These are phyloP conservation scores for Marsdenia floribunda DNA, from an alignment of 257 asterid genomes.

Conservation along the genomic window DNA sequence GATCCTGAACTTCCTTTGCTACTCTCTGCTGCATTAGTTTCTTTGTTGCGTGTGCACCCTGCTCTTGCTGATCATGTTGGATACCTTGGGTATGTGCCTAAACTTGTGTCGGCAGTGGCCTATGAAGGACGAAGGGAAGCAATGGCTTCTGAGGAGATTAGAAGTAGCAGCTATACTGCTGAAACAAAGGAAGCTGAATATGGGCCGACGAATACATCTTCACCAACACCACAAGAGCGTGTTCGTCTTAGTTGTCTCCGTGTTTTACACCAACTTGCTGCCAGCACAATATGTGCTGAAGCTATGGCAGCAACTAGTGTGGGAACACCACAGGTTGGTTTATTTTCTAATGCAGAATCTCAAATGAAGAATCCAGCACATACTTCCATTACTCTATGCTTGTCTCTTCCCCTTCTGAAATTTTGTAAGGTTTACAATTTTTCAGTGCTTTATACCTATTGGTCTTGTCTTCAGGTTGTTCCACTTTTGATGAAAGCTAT, in stretches of 20 bases:
- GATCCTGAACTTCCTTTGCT: constrained; percentile 95
- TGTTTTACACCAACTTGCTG: constrained; percentile 96
- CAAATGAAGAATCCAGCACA: neutral
- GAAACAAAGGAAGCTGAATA: constrained; percentile 55
- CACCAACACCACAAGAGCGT: constrained; percentile 85
- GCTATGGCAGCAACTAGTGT: constrained; percentile 99
- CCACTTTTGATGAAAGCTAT: constrained; percentile 98
- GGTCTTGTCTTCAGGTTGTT: constrained; percentile 62
- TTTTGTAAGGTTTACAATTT: neutral
- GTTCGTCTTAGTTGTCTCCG: constrained; percentile 98
- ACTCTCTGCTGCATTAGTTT: constrained; percentile 93
- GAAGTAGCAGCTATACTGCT: constrained; percentile 20
- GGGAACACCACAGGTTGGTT: constrained; percentile 86
- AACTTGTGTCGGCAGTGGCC: constrained; percentile 93
- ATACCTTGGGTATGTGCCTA: constrained; percentile 92
- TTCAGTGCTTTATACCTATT: constrained; percentile 21
- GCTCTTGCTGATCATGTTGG: constrained; percentile 99
- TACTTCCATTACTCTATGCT: neutral
- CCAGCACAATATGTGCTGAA: constrained; percentile 97
- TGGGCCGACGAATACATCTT: constrained; percentile 39
- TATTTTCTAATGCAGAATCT: constrained; percentile 1
- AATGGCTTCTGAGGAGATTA: constrained; percentile 63
- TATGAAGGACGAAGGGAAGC: constrained; percentile 91
- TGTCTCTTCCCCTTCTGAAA: neutral
- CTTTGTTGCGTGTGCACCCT: constrained; percentile 91